Base-by-base conservation (phyloP, 2,329 filamentous ascomycete species). In the Beauveria scarabaeidicola region DNA sequence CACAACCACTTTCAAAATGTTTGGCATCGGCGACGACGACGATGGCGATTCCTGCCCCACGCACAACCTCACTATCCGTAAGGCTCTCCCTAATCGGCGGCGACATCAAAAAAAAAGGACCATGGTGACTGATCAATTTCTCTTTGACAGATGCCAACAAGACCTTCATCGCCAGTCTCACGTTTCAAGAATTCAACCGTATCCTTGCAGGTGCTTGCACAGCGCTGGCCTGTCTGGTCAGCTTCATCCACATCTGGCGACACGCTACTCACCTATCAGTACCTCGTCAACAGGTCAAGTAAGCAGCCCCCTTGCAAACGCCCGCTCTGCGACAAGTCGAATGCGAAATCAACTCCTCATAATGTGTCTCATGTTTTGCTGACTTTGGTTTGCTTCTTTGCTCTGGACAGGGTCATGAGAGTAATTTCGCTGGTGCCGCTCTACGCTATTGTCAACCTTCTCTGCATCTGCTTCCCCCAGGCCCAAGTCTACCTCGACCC, bases 201-300 rank as follows among this genome's bases (percentile, higher is more conserved):
- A 70, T 73, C 40, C 61, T 75, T 13, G 73, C 72, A 0, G 73
- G 73, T 4, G 64, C 63, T 41, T 72, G 72, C 53, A 67, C 71
- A 2, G 67, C 65, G 9, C 64, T 74, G 13, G 66, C 69, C 0
- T 69, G 63, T 17, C 36, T 75, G 2, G 53, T 68, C 40, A 67
- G 70, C 5, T 64, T 71, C 21, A 38, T 59, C 11, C 61, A 74
- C 32, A 72, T 75, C 65, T 60, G 64, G 15, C 66, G 65, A 36
- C 74, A 75, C 59, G 71, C 72, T 4, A 74, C 69, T 4, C 73
- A 73, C 32, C 66, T 75, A 11, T 76, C 73, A 65, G 73, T 72
- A 29, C 74, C 74, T 4, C 70, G 69, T 51, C 71, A 77, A 62
- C 75, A 77, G 61, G 65, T 73, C 54, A 73, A 77, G 73, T 73